phyloP scores from a whole-genome alignment of 1,284 basidiomycete species.

The Moesziomyces parantarcticus region DNA sequence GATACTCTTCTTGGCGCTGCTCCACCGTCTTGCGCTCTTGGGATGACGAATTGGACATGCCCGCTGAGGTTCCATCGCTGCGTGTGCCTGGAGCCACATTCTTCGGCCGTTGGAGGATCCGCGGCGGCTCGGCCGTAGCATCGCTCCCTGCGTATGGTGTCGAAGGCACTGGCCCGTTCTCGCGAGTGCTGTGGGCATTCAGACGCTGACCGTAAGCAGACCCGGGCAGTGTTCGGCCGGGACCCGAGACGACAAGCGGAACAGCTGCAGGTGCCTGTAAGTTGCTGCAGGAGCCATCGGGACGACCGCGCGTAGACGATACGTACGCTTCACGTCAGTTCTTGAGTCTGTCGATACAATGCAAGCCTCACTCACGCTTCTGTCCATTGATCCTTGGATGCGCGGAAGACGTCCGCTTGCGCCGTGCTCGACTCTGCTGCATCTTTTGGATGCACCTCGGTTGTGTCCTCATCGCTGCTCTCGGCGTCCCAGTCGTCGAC shows the following conservation, averaged over 20 bases:
- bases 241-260: slow-evolving; percentile 9
- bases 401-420: slow-evolving; percentile 25
- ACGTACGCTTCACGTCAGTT: not conserved
- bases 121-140: slow-evolving; percentile 32
- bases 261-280: slow-evolving; percentile 29
- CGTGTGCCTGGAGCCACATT: slow-evolving; percentile 32
- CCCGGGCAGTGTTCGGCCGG: slow-evolving; percentile 30
- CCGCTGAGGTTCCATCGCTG: slow-evolving; percentile 23
- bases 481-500: slow-evolving; percentile 51
- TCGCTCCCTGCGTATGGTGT: slow-evolving; percentile 1
- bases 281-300: slow-evolving; percentile 13
- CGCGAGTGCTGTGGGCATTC: not conserved
- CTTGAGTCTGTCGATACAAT: no score
- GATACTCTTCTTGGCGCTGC: slow-evolving; percentile 49
- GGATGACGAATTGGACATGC: slow-evolving; percentile 14
- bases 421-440: not conserved
- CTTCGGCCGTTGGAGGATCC: slow-evolving; percentile 42
- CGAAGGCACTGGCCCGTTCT: not conserved
- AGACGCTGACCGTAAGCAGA: slow-evolving; percentile 32
- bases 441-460: not conserved
- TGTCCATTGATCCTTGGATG: slow-evolving; percentile 37
- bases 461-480: slow-evolving; percentile 28
- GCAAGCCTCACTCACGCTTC: slow-evolving; percentile 30
- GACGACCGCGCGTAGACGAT: not conserved
- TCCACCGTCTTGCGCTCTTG: slow-evolving; percentile 46